These are phyloP conservation scores for Vigna radiata DNA, from an alignment of 306 rosid species.

Conservation along the genomic window DNA sequence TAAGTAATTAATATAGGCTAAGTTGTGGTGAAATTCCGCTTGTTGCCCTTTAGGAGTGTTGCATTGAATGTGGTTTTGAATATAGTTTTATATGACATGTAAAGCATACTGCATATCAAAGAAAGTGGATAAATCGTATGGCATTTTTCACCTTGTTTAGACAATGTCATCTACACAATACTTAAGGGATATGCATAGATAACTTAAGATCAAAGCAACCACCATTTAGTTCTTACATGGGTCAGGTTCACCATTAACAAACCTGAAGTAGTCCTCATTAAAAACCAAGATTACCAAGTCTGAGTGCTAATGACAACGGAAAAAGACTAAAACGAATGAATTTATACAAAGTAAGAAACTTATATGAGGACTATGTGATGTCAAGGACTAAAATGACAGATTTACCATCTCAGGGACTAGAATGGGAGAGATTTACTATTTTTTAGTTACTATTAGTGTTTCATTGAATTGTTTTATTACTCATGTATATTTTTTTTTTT, in stretches of 20 bases:
- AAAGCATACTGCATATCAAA: not conserved
- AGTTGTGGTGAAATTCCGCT: constrained; percentile 21
- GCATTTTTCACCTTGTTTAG: constrained; percentile 19
- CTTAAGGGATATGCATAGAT: constrained; percentile 7
- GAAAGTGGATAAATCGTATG: constrained; percentile 11
- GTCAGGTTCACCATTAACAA: constrained; percentile 17
- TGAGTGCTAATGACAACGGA: not conserved
- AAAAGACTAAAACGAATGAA: constrained; percentile 1
- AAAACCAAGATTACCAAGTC: not conserved
- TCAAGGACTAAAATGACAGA: not conserved
- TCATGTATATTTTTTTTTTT: constrained; percentile 39
- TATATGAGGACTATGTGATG: not conserved
- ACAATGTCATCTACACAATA: constrained; percentile 22
- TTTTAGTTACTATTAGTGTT: constrained; percentile 18
- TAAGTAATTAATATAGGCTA: constrained; percentile 12
- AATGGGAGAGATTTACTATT: not conserved
- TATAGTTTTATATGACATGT: constrained; percentile 17
- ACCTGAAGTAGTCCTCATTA: constrained; percentile 18
- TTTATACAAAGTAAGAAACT: not conserved
- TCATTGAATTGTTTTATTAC: constrained; percentile 34
- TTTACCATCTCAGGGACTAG: not conserved
- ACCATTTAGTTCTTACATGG: constrained; percentile 28
- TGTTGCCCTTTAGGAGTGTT: constrained; percentile 15
- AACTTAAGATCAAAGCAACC: constrained; percentile 24
- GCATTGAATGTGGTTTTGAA: constrained; percentile 19